Evolutionary conservation across 2,329 filamentous ascomycete genomes (phyloP).

Genomic region (Paecilomyces sp.): DNA sequence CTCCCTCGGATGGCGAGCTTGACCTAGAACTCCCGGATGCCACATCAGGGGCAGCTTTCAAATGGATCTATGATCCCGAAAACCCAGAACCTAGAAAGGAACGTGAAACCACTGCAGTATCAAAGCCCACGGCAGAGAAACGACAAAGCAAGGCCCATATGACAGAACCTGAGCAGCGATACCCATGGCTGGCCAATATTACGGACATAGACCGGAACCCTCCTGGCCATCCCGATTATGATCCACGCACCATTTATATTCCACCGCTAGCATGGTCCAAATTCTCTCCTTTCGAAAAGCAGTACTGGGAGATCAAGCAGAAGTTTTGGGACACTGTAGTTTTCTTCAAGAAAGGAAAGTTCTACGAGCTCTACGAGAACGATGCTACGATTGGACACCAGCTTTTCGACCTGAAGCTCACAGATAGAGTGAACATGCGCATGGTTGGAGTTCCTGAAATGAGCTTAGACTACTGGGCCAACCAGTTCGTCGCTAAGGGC

Average conservation of each 20-base stretch:
- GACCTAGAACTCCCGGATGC: conserved; percentile 49
- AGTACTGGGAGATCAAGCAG: conserved; percentile 99
- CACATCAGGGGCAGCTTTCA: conserved; percentile 63
- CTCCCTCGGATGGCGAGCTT: conserved; percentile 48
- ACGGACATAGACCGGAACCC: conserved; percentile 77
- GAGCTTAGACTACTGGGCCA: conserved; percentile 93
- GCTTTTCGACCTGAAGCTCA: conserved; percentile 94
- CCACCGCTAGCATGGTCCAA: conserved; percentile 71
- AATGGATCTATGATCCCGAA: conserved; percentile 71
- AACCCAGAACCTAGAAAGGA: conserved; percentile 46
- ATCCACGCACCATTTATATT: conserved; percentile 84
- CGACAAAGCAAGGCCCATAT: conserved; percentile 63
- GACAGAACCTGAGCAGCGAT: conserved; percentile 76
- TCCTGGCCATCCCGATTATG: conserved; percentile 76
- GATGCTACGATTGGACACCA: conserved; percentile 95
- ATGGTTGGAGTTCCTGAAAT: conserved; percentile 98
- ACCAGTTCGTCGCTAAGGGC: conserved; percentile 96
- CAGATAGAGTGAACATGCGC: conserved; percentile 96
- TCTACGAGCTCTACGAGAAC: conserved; percentile 97
- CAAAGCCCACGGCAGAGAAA: conserved; percentile 28
- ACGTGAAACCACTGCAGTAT: conserved; percentile 30
- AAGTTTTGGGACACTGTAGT: conserved; percentile 97
- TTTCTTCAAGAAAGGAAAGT: conserved; percentile 99
- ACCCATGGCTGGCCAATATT: conserved; percentile 83
- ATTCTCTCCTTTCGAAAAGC: conserved; percentile 92